These are phyloP conservation scores for Passiflora organensis DNA, from an alignment of 345 rosid species.

Conservation along the genomic window DNA sequence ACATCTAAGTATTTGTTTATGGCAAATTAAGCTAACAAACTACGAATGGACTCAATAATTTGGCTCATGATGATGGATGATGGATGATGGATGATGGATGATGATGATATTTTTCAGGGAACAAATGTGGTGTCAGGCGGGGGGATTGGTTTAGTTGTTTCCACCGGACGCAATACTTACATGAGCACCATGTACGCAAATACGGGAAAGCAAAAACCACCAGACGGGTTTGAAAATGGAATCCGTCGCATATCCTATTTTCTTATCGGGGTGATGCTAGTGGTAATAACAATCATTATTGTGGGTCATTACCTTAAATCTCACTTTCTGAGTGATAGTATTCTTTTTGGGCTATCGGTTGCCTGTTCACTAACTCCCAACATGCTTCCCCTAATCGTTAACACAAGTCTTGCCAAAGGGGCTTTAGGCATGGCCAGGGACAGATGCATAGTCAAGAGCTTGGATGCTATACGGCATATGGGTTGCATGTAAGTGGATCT, in stretches of 20 bases:
- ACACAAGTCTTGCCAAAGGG: slow-evolving; percentile 71
- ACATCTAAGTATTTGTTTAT: neutral
- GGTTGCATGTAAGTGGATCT: slow-evolving; percentile 64
- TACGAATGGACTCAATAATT: no score
- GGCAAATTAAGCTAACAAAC: no score
- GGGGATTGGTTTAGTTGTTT: slow-evolving; percentile 61
- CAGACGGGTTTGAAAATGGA: slow-evolving; percentile 52
- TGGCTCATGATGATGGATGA: no score
- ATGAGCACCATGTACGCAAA: slow-evolving; percentile 58
- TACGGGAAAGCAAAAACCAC: slow-evolving; percentile 55
- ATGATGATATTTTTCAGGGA: no score
- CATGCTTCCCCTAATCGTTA: slow-evolving; percentile 69
- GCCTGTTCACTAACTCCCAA: slow-evolving; percentile 74
- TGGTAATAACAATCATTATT: slow-evolving; percentile 44
- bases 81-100: no score
- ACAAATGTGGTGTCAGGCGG: slow-evolving; percentile 67
- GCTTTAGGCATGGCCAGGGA: slow-evolving; percentile 78
- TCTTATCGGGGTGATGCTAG: slow-evolving; percentile 53
- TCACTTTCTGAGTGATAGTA: slow-evolving; percentile 32
- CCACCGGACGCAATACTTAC: slow-evolving; percentile 63
- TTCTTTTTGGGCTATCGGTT: slow-evolving; percentile 58
- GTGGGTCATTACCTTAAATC: slow-evolving; percentile 33
- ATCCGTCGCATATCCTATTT: slow-evolving; percentile 49
- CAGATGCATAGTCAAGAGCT: slow-evolving; percentile 64
- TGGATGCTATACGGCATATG: slow-evolving; percentile 56